These are phyloP conservation scores for Vitis cinerea DNA, from an alignment of 164 flowering plant species.

Conservation along the genomic window DNA sequence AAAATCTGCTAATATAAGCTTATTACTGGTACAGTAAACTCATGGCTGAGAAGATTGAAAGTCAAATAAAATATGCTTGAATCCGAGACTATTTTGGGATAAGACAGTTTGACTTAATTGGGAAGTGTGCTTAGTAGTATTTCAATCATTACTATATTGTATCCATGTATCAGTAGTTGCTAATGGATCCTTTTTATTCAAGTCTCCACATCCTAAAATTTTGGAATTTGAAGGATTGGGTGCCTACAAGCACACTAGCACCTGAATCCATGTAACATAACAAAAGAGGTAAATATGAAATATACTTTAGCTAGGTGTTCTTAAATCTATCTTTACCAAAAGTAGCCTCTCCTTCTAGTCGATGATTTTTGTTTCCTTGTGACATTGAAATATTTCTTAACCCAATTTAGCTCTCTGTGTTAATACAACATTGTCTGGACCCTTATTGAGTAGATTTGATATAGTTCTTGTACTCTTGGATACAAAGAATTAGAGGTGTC, in stretches of 20 bases:
- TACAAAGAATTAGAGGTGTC: slow-evolving; percentile 51
- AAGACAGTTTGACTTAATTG: too few species aligned
- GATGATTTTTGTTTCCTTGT: neutral
- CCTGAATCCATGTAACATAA: neutral
- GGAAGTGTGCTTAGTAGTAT: too few species aligned
- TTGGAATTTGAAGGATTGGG: too few species aligned
- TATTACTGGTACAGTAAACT: too few species aligned
- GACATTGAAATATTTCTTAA: slow-evolving; percentile 24
- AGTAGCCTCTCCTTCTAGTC: neutral
- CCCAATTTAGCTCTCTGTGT: slow-evolving; percentile 77
- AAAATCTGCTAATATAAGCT: too few species aligned
- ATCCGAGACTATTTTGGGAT: too few species aligned
- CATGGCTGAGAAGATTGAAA: too few species aligned
- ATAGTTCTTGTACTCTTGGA: slow-evolving; percentile 93
- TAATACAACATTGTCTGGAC: slow-evolving; percentile 95
- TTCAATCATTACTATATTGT: too few species aligned
- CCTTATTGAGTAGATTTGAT: slow-evolving; percentile 95
- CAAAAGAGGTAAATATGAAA: neutral
- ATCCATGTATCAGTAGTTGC: too few species aligned
- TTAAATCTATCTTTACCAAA: neutral
- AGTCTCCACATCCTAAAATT: too few species aligned
- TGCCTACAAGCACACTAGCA: neutral
- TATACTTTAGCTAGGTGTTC: neutral
- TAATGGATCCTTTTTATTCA: too few species aligned
- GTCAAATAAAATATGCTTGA: too few species aligned